These are phyloP conservation scores for Westerdykella ornata DNA, from an alignment of 2,329 filamentous ascomycete species.

Conservation along the genomic window DNA sequence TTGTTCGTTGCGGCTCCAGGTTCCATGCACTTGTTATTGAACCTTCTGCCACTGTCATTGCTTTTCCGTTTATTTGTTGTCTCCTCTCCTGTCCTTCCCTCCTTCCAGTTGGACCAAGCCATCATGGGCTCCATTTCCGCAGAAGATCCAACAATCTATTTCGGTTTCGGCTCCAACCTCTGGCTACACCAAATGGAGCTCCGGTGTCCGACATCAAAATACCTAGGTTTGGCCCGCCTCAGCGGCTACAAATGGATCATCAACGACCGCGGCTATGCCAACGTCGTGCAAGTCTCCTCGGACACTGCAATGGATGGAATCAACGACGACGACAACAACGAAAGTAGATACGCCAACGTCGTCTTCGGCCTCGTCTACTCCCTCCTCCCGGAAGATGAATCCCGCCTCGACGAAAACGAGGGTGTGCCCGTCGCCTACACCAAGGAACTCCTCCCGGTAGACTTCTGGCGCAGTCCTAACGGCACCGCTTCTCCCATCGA, in stretches of 20 bases:
- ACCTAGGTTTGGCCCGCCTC: constrained; percentile 35
- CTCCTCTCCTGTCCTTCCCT: not conserved
- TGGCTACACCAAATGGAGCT: constrained; percentile 57
- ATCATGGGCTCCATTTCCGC: not conserved
- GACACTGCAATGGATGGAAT: not conserved
- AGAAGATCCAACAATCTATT: constrained; percentile 48
- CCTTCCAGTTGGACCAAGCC: not conserved
- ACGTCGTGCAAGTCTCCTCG: constrained; percentile 46
- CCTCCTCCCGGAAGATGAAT: constrained; percentile 23
- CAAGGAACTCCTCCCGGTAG: constrained; percentile 45
- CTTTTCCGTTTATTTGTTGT: not conserved
- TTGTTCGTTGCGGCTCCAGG: no score
- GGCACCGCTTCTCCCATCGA: not conserved
- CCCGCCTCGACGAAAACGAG: constrained; percentile 44
- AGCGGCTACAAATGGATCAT: constrained; percentile 58
- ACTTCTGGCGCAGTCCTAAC: constrained; percentile 36
- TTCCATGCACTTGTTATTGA: not conserved
- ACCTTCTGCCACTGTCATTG: not conserved
- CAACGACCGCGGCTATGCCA: constrained; percentile 61
- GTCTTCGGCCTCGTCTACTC: constrained; percentile 36
- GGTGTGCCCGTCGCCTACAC: constrained; percentile 57
- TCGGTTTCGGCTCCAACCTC: constrained; percentile 66
- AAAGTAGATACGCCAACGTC: constrained; percentile 32
- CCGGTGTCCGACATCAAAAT: constrained; percentile 18
- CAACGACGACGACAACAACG: not conserved